phyloP scores from a whole-genome alignment of 2,329 filamentous ascomycete species.

The Nemania diffusa region DNA sequence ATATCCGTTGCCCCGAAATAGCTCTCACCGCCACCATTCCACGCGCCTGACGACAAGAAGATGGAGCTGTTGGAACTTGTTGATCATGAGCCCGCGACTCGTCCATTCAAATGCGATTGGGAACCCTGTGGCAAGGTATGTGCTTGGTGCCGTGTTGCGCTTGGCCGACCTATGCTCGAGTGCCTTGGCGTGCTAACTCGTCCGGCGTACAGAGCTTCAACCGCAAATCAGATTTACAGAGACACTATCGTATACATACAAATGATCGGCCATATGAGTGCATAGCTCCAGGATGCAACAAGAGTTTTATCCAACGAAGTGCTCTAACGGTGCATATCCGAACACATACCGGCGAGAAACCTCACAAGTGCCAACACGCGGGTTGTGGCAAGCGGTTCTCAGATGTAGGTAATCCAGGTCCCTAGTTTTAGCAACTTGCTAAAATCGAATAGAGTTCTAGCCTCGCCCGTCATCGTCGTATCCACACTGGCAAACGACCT shows the following conservation, averaged over 20 bases:
- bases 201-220: slow-evolving; percentile 71
- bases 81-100: slow-evolving; percentile 70
- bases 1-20: slow-evolving; percentile 26
- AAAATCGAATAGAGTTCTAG: slow-evolving; percentile 65
- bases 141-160: neutral
- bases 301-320: slow-evolving; percentile 77
- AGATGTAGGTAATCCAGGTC: slow-evolving; percentile 62
- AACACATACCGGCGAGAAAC: slow-evolving; percentile 78
- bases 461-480: slow-evolving; percentile 71
- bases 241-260: slow-evolving; percentile 77
- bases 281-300: slow-evolving; percentile 68
- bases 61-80: slow-evolving; percentile 75
- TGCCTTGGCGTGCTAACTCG: slow-evolving; percentile 21
- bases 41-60: slow-evolving; percentile 43
- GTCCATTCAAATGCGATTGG: slow-evolving; percentile 74
- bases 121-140: slow-evolving; percentile 30
- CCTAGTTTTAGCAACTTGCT: slow-evolving; percentile 8
- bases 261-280: slow-evolving; percentile 76
- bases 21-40: slow-evolving; percentile 31
- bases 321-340: slow-evolving; percentile 76
- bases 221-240: slow-evolving; percentile 75
- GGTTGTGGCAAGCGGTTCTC: slow-evolving; percentile 77
- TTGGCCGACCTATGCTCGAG: neutral
- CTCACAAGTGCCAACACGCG: slow-evolving; percentile 72
- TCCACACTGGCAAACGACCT: slow-evolving; percentile 74